These are phyloP conservation scores for Zanthoxylum bungeanum DNA, from an alignment of 345 rosid genomes.

Conservation along the genomic window DNA sequence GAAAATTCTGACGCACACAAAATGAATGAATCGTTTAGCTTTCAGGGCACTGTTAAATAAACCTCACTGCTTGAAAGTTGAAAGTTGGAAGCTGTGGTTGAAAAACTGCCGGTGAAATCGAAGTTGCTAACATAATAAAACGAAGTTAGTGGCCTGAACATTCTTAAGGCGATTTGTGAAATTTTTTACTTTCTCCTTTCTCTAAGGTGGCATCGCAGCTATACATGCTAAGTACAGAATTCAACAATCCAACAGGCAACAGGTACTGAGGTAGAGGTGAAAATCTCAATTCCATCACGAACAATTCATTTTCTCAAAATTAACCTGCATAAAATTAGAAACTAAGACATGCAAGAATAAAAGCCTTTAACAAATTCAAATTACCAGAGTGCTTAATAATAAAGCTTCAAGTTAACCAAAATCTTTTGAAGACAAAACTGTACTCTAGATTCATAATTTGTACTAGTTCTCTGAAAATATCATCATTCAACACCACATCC, in stretches of 20 bases:
- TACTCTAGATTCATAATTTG: neutral
- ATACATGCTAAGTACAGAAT: neutral
- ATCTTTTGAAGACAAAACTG: neutral
- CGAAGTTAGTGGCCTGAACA: neutral
- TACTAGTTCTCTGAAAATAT: neutral
- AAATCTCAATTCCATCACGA: neutral
- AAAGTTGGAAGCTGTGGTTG: neutral
- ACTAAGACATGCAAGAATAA: neutral
- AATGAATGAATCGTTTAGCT: neutral
- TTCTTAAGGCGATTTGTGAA: neutral
- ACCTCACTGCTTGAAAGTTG: neutral
- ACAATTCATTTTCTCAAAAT: neutral
- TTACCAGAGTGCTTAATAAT: neutral
- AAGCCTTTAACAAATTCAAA: neutral
- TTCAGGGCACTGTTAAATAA: neutral
- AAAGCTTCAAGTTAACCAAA: neutral
- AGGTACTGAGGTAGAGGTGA: neutral
- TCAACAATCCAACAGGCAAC: neutral
- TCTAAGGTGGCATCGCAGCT: neutral
- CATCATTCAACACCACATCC: neutral
- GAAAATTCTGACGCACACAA: no score
- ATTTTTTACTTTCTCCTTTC: neutral
- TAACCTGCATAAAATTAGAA: constrained; percentile 7
- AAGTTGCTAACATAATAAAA: neutral
- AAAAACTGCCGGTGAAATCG: neutral